Percentiles rank a stretch among this genome's conserved stretches.
Conservation (phyloP, 1,284 basidiomycete genomes). For the Crepidotus sp. region DNA sequence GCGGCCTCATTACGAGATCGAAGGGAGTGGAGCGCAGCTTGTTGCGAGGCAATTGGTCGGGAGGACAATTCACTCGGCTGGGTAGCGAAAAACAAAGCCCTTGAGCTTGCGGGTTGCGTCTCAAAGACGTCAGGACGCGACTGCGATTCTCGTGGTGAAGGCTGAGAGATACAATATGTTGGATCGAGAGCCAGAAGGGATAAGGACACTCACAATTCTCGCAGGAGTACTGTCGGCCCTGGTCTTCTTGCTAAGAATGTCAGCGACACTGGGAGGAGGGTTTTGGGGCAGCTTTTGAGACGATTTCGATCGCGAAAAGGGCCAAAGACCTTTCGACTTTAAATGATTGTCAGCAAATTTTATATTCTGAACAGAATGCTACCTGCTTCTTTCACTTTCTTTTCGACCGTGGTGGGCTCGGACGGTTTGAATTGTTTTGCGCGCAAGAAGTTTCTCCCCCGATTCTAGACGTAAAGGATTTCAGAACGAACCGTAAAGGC, state of each 20-base stretch:
- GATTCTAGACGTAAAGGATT: conserved; percentile 1
- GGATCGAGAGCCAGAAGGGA: background rate
- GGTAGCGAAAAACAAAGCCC: conserved; percentile 4
- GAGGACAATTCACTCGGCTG: conserved; percentile 7
- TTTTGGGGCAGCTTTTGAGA: conserved; percentile 10
- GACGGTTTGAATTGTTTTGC: conserved; percentile 1
- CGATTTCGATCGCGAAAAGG: conserved; percentile 16
- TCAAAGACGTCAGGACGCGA: background rate
- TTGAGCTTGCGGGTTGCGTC: conserved; percentile 2
- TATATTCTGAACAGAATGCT: background rate
- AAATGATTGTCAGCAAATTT: background rate
- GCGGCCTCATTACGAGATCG: conserved; percentile 1
- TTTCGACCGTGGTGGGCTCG: background rate
- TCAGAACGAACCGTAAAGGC: background rate
- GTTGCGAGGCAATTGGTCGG: conserved; percentile 7
- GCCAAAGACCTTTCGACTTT: conserved; percentile 17
- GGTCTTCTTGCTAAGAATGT: background rate
- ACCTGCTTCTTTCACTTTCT: conserved; percentile 16
- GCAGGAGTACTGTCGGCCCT: conserved; percentile 17
- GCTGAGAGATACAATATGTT: background rate
- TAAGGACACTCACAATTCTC: conserved; percentile 4
- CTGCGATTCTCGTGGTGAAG: conserved; percentile 1
- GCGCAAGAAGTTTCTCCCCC: conserved; percentile 5
- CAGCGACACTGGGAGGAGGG: background rate
- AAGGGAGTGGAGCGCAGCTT: conserved; percentile 1